These are phyloP conservation scores for Beauveria sp. DNA, from an alignment of 2,329 filamentous ascomycete species.

Conservation along the genomic window DNA sequence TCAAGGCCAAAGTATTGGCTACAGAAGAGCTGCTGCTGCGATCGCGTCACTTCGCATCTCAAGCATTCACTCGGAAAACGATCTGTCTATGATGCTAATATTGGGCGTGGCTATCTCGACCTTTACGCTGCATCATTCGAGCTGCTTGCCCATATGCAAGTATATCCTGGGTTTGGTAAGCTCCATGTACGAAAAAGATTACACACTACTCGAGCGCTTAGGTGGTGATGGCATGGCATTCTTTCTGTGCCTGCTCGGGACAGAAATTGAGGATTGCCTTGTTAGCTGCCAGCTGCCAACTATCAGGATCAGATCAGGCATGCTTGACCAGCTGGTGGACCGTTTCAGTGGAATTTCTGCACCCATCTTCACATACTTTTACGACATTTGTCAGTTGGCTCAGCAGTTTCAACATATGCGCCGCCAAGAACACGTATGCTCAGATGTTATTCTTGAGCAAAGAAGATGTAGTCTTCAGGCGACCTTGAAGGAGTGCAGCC, in stretches of 20 bases:
- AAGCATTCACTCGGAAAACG: neutral
- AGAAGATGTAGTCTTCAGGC: neutral
- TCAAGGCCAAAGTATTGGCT: conserved; percentile 8
- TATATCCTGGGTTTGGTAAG: conserved; percentile 5
- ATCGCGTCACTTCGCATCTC: conserved; percentile 6
- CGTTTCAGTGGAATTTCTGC: conserved; percentile 11
- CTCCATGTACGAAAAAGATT: neutral
- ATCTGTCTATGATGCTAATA: conserved; percentile 8
- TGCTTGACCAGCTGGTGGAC: neutral
- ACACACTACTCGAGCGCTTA: neutral
- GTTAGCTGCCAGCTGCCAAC: conserved; percentile 7
- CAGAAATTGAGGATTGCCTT: conserved; percentile 9
- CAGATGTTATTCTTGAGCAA: neutral
- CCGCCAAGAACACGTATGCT: neutral
- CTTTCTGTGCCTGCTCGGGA: conserved; percentile 10
- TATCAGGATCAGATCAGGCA: neutral
- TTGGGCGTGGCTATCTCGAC: conserved; percentile 10
- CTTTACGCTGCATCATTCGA: conserved; percentile 9
- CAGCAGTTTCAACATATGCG: neutral
- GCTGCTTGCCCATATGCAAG: neutral
- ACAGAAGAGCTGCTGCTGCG: conserved; percentile 10
- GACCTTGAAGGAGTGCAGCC: neutral
- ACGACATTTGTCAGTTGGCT: conserved; percentile 9
- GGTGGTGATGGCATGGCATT: conserved; percentile 4
- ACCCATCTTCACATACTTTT: conserved; percentile 8